These are phyloP conservation scores for Suhomyces sp. DNA, from an alignment of 805 yeast genomes.

Conservation along the genomic window DNA sequence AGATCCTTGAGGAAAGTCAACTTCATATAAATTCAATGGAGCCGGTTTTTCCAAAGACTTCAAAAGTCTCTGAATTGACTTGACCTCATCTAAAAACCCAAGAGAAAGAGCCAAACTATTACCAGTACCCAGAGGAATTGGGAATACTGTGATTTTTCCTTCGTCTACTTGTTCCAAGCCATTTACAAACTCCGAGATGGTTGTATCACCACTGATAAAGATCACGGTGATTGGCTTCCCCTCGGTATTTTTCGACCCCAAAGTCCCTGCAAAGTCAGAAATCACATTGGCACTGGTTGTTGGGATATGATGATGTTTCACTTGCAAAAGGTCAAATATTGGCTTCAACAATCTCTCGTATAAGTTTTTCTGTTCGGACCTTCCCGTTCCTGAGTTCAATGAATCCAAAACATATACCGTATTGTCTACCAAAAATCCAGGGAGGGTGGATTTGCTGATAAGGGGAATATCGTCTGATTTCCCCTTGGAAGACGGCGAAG, in stretches of 20 bases:
- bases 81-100: slow-evolving; percentile 30
- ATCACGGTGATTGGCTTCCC: slow-evolving; percentile 42
- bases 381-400: slow-evolving; percentile 47
- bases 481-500: background rate
- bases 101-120: slow-evolving; percentile 74
- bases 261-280: slow-evolving; percentile 32
- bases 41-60: slow-evolving; percentile 16
- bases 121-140: slow-evolving; percentile 82
- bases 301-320: slow-evolving; percentile 40
- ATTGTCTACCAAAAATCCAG: slow-evolving; percentile 6
- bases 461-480: background rate
- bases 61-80: slow-evolving; percentile 38
- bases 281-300: slow-evolving; percentile 45
- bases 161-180: slow-evolving; percentile 20
- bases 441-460: slow-evolving; percentile 3
- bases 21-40: slow-evolving; percentile 48
- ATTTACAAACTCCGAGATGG: slow-evolving; percentile 75
- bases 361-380: slow-evolving; percentile 30
- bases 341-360: slow-evolving; percentile 48
- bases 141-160: slow-evolving; percentile 25
- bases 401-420: slow-evolving; percentile 47
- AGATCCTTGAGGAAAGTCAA: slow-evolving; percentile 40
- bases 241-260: slow-evolving; percentile 17
- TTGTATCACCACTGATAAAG: slow-evolving; percentile 83
- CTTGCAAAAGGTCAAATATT: slow-evolving; percentile 36